A percentile compares a stretch with the other conserved stretches of the same genome.
Conservation (phyloP, 768 basidiomycete species). For the Kwoniella sp. region DNA sequence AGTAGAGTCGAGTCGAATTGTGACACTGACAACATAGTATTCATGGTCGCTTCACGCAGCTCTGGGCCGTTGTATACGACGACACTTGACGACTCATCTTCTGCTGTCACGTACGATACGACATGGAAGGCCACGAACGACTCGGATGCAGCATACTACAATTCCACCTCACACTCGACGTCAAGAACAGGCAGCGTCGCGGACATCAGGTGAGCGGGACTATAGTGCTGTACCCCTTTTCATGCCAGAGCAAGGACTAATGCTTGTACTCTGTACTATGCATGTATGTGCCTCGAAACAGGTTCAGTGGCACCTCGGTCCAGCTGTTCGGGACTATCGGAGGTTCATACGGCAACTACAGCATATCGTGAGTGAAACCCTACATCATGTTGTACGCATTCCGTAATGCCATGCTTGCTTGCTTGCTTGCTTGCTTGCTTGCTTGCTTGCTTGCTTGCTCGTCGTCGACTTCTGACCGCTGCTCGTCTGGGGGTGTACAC, state of each 20-base stretch:
- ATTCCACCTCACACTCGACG: conserved; percentile 24
- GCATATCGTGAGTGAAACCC: neutral
- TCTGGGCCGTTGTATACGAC: conserved; percentile 16
- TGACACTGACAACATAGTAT: too few relatives aligned
- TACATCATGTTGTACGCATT: too few relatives aligned
- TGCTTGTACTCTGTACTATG: neutral
- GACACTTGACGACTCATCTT: conserved; percentile 33
- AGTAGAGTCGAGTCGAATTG: too few relatives aligned
- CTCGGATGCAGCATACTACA: conserved; percentile 7
- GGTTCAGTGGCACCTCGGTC: conserved; percentile 12
- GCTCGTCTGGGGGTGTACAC: too few relatives aligned
- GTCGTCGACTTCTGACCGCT: too few relatives aligned
- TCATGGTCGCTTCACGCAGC: neutral
- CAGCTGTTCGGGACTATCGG: conserved; percentile 27
- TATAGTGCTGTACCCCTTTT: too few relatives aligned
- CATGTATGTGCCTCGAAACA: neutral
- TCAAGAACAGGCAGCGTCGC: conserved; percentile 3
- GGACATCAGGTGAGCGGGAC: neutral
- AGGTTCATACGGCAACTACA: conserved; percentile 29
- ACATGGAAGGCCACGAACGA: neutral
- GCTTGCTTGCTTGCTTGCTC: too few relatives aligned
- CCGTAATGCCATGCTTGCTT: too few relatives aligned
- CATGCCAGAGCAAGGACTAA: too few relatives aligned
- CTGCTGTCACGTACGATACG: conserved; percentile 19
- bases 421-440: too few relatives aligned